A percentile compares a stretch with the other conserved stretches of the same genome.
Evolutionary conservation across 768 basidiomycete genomes (phyloP).

Genomic region (Panaeolus cyanescens): DNA sequence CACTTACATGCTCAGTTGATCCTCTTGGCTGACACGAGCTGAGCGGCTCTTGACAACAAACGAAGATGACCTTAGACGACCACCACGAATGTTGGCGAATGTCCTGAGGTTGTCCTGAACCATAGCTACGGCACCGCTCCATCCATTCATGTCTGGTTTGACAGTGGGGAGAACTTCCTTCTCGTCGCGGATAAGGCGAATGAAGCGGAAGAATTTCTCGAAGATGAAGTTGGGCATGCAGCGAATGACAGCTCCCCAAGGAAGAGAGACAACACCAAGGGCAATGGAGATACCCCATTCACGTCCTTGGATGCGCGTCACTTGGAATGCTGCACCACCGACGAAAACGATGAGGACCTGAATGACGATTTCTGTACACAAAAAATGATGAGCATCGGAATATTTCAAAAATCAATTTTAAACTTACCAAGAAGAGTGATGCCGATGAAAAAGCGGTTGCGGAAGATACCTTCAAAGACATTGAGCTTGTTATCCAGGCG

Average conservation of each 20-base stretch:
- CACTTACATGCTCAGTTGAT: slow-evolving; percentile 48
- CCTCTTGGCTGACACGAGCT: slow-evolving; percentile 52
- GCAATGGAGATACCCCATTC: slow-evolving; percentile 96
- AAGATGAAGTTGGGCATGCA: slow-evolving; percentile 80
- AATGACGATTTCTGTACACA: slow-evolving; percentile 79
- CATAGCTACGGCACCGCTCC: slow-evolving; percentile 79
- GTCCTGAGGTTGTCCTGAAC: slow-evolving; percentile 86
- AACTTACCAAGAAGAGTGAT: slow-evolving; percentile 83
- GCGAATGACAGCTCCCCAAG: slow-evolving; percentile 82
- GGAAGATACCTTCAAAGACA: slow-evolving; percentile 79
- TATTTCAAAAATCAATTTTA: not conserved
- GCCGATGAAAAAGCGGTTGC: slow-evolving; percentile 81
- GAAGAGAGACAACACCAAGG: slow-evolving; percentile 85
- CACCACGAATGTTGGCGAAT: slow-evolving; percentile 85
- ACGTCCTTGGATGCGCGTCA: slow-evolving; percentile 71
- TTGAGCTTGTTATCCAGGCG: slow-evolving; percentile 85
- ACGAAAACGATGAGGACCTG: slow-evolving; percentile 91
- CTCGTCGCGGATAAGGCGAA: slow-evolving; percentile 64
- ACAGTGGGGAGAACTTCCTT: slow-evolving; percentile 62
- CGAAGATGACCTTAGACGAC: slow-evolving; percentile 82
- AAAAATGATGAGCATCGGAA: slow-evolving; percentile 6
- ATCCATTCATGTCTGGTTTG: slow-evolving; percentile 60
- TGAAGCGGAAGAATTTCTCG: slow-evolving; percentile 49
- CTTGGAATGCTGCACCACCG: slow-evolving; percentile 90
- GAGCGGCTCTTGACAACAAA: slow-evolving; percentile 82